These are phyloP conservation scores for Neostapfia colusana DNA, from an alignment of 176 grass and related monocot species.

Conservation along the genomic window DNA sequence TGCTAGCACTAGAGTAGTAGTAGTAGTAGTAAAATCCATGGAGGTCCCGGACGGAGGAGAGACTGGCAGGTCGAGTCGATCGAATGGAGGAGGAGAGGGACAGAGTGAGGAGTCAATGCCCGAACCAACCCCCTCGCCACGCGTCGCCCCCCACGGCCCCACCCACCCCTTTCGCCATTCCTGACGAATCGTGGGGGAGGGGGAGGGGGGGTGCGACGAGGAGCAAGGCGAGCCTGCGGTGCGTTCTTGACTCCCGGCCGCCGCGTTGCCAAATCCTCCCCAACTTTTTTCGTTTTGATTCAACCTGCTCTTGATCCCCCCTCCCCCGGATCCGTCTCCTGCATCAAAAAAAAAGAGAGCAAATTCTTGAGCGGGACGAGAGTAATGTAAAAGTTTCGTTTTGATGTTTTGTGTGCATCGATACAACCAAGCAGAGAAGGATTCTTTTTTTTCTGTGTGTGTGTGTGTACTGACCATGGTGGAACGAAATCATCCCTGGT, in stretches of 20 bases:
- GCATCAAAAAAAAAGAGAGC: background rate
- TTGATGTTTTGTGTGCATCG: background rate
- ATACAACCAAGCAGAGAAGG: background rate
- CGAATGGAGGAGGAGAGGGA: constrained; percentile 11
- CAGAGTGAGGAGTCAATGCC: constrained; percentile 71
- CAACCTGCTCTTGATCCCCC: constrained; percentile 46
- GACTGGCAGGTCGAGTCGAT: constrained; percentile 42
- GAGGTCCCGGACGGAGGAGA: constrained; percentile 33
- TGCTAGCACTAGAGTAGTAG: background rate
- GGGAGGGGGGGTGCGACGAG: too few species aligned
- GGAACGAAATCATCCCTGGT: background rate
- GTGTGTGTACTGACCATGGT: constrained; percentile 24
- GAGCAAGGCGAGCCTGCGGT: constrained; percentile 87
- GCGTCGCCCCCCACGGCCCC: constrained; percentile 56
- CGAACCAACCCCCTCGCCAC: constrained; percentile 89
- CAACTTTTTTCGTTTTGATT: background rate
- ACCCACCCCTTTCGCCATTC: too few species aligned
- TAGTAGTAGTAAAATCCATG: background rate
- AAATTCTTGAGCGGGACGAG: background rate
- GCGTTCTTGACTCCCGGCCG: constrained; percentile 99
- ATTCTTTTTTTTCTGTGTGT: too few species aligned
- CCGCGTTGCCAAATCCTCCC: constrained; percentile 49
- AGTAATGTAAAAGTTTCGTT: too few species aligned
- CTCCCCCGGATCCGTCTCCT: constrained; percentile 28
- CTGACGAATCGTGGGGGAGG: too few species aligned